Percentiles rank a stretch among this genome's conserved stretches.
phyloP scores from a whole-genome alignment of 306 rosid species.

The Ormosia emarginata region DNA sequence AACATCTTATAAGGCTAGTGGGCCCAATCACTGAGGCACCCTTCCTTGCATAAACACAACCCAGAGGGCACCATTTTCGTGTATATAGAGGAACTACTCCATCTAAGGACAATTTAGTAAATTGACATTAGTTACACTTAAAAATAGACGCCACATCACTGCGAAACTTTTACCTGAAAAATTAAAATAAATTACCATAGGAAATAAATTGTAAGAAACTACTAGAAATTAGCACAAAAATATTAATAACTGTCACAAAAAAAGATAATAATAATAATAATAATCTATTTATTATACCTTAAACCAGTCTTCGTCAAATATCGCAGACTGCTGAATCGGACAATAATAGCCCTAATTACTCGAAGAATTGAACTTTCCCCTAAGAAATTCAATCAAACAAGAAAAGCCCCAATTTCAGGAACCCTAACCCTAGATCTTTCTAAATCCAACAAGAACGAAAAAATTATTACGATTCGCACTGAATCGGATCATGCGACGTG shows the following conservation, averaged over 20 bases:
- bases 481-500: not conserved
- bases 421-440: conserved; percentile 42
- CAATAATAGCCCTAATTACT: not conserved
- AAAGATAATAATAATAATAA: not conserved
- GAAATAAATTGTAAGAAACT: not conserved
- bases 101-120: conserved; percentile 23
- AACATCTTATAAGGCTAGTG: not conserved
- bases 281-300: conserved; percentile 30
- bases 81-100: not conserved
- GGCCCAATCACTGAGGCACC: not conserved
- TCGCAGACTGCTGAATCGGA: conserved; percentile 13
- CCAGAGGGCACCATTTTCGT: too few species aligned
- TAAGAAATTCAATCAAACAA: not conserved
- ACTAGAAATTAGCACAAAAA: not conserved
- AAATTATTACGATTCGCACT: not conserved
- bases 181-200: not conserved
- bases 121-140: not conserved
- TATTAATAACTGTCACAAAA: not conserved
- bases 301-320: conserved; percentile 24
- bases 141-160: too few species aligned
- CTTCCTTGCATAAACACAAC: too few species aligned
- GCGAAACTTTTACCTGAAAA: too few species aligned
- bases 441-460: not conserved
- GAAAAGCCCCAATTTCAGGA: conserved; percentile 31
- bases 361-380: conserved; percentile 17